Evolutionary conservation across 2,329 filamentous ascomycete species (phyloP).

Genomic region (Cordyceps cicadae): DNA sequence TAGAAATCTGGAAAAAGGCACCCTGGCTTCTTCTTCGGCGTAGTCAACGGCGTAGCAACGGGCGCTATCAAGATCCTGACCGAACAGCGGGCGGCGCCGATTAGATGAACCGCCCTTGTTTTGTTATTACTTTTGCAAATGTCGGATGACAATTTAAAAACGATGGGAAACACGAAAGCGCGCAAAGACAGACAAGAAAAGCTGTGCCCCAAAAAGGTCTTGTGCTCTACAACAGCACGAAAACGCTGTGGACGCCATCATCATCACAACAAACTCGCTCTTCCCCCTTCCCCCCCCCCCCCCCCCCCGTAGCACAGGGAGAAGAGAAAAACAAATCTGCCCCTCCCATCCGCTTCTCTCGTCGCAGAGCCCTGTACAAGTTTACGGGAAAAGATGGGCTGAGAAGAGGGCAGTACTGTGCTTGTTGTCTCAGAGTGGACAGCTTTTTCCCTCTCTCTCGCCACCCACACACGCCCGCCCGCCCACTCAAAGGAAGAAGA

Average conservation of each 20-base stretch:
- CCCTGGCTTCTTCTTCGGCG: too few species aligned
- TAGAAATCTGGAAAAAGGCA: neutral
- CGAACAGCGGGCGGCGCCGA: too few species aligned
- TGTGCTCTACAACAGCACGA: neutral
- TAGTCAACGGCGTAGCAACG: too few species aligned
- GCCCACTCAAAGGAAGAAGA: neutral
- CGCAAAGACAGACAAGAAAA: neutral
- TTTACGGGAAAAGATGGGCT: too few species aligned
- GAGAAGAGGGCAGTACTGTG: neutral
- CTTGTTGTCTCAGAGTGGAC: neutral
- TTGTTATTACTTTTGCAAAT: neutral
- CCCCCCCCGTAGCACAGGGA: too few species aligned
- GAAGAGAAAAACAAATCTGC: neutral
- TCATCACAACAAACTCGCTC: neutral
- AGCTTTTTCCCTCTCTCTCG: neutral
- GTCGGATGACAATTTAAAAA: neutral
- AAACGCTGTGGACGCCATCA: neutral
- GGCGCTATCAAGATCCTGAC: too few species aligned
- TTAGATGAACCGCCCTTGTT: too few species aligned
- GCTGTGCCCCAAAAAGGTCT: neutral
- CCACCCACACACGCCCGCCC: neutral
- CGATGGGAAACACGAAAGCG: neutral
- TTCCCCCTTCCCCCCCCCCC: too few species aligned
- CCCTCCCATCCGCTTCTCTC: neutral
- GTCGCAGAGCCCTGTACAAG: neutral